A percentile compares a stretch with the other conserved stretches of the same genome.
phyloP scores from a whole-genome alignment of 2,329 filamentous ascomycete species.

The Graphilbum sp. region DNA sequence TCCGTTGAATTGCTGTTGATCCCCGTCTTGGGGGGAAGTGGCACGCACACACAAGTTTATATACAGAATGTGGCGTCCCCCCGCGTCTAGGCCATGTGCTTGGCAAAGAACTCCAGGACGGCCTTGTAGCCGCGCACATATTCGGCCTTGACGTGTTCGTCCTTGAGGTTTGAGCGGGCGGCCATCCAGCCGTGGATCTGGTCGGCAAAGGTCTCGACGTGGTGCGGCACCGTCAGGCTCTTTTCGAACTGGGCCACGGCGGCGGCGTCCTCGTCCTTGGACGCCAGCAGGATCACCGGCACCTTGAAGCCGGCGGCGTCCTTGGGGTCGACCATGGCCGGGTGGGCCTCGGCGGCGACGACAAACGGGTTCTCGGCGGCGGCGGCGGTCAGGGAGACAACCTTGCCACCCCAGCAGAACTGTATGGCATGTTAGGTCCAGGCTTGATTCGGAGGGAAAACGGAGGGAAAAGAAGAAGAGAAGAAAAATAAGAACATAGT shows the following conservation, averaged over 20 bases:
- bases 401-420: slow-evolving; percentile 60
- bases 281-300: slow-evolving; percentile 47
- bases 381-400: slow-evolving; percentile 35
- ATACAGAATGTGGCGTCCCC: too few species aligned
- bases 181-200: slow-evolving; percentile 65
- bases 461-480: too few species aligned
- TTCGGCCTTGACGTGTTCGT: slow-evolving; percentile 41
- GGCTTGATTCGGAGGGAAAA: too few species aligned
- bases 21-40: too few species aligned
- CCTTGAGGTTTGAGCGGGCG: slow-evolving; percentile 41
- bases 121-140: slow-evolving; percentile 45
- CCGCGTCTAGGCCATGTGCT: slow-evolving; percentile 12
- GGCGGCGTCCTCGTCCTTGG: slow-evolving; percentile 42
- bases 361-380: slow-evolving; percentile 37
- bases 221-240: slow-evolving; percentile 35
- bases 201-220: slow-evolving; percentile 48
- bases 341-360: slow-evolving; percentile 35
- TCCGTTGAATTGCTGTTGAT: too few species aligned
- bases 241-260: slow-evolving; percentile 39
- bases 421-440: too few species aligned
- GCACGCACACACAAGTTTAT: too few species aligned
- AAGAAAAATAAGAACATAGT: too few species aligned
- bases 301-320: slow-evolving; percentile 45
- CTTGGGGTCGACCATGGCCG: slow-evolving; percentile 45
- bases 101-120: slow-evolving; percentile 38